phyloP scores from a whole-genome alignment of 306 rosid genomes.

The Astragalus membranaceus region DNA sequence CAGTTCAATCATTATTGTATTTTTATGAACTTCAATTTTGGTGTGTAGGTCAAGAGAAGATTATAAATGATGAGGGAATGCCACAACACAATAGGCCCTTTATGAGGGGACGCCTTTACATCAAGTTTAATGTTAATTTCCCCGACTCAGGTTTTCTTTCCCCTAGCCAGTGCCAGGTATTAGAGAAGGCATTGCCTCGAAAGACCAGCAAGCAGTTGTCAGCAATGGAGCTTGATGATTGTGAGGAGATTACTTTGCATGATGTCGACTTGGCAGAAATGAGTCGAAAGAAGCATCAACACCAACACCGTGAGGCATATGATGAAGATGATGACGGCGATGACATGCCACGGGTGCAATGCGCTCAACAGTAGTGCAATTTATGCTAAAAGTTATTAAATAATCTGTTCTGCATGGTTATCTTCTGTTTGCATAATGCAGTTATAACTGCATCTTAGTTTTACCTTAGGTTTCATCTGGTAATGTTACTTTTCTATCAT shows the following conservation, averaged over 20 bases:
- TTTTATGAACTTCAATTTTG: not conserved
- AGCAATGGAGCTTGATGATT: slow-evolving; percentile 56
- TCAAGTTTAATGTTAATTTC: slow-evolving; percentile 51
- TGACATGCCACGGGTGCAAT: slow-evolving; percentile 49
- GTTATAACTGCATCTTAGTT: slow-evolving; percentile 15
- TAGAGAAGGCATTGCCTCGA: slow-evolving; percentile 38
- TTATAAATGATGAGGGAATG: slow-evolving; percentile 76
- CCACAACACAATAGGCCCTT: slow-evolving; percentile 57
- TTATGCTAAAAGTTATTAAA: not conserved
- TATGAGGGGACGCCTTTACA: slow-evolving; percentile 57
- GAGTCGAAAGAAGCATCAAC: slow-evolving; percentile 49
- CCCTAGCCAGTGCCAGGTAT: slow-evolving; percentile 35
- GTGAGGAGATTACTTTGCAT: slow-evolving; percentile 60
- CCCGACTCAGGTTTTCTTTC: slow-evolving; percentile 48
- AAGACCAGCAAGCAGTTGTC: slow-evolving; percentile 34
- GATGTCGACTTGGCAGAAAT: slow-evolving; percentile 62
- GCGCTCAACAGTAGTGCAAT: slow-evolving; percentile 59
- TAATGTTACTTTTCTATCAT: not conserved
- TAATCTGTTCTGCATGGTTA: not conserved
- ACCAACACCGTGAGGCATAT: slow-evolving; percentile 42
- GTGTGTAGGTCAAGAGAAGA: slow-evolving; percentile 50
- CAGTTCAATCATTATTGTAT: not conserved
- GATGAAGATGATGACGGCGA: slow-evolving; percentile 67
- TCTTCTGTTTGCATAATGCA: slow-evolving; percentile 26
- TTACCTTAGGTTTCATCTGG: slow-evolving; percentile 16